A percentile compares a stretch with the other conserved stretches of the same genome.
Conservation (phyloP, 306 rosid genomes). For the Astragalus membranaceus region DNA sequence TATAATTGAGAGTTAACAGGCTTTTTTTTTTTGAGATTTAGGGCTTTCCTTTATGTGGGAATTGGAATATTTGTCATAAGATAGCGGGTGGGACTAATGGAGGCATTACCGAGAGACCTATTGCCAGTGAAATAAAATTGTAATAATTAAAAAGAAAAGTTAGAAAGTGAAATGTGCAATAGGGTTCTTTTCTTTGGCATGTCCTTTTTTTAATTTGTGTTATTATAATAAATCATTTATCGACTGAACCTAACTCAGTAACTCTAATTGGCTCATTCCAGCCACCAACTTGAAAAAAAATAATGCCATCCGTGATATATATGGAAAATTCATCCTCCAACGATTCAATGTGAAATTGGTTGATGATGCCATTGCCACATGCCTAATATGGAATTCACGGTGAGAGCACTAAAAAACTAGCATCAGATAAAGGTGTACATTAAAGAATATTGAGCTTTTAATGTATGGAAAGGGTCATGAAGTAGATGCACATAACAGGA, state of each 20-base stretch:
- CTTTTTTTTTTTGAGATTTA: no score
- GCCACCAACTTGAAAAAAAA: neutral
- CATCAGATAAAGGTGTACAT: slow-evolving; percentile 2
- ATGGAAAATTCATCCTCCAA: slow-evolving; percentile 26
- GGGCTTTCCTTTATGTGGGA: no score
- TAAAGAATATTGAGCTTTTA: neutral
- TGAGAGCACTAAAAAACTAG: slow-evolving; percentile 28
- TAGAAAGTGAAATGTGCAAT: slow-evolving; percentile 14
- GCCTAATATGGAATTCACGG: slow-evolving; percentile 22
- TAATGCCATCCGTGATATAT: slow-evolving; percentile 1
- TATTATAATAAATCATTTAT: neutral
- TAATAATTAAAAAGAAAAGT: neutral
- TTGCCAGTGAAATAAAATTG: neutral
- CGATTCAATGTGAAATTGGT: slow-evolving; percentile 19
- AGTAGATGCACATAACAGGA: slow-evolving; percentile 8
- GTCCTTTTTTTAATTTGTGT: slow-evolving; percentile 9
- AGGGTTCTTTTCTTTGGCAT: slow-evolving; percentile 13
- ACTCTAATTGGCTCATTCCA: slow-evolving; percentile 7
- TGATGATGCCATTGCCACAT: slow-evolving; percentile 25
- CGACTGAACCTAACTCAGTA: slow-evolving; percentile 29
- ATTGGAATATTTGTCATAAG: no score
- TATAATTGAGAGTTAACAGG: no score
- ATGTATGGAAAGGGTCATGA: slow-evolving; percentile 13
- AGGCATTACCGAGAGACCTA: neutral
- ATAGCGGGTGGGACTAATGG: neutral